Percentiles rank a stretch among this genome's conserved stretches.
These are phyloP conservation scores for Lagenaria siceraria DNA, from an alignment of 306 rosid species.

Conservation along the genomic window DNA sequence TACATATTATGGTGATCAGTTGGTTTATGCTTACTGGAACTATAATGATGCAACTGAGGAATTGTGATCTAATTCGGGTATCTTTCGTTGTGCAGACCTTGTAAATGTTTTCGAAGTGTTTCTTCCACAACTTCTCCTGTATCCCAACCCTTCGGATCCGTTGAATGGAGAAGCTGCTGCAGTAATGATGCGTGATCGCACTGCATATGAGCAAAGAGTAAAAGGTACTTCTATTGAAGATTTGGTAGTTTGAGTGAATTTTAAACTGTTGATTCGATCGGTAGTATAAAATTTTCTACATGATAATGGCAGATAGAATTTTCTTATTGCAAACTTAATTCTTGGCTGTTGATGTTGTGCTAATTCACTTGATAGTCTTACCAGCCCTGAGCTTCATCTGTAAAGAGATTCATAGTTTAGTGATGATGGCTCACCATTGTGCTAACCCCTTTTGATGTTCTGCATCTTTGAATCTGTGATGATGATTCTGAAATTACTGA, in stretches of 20 bases:
- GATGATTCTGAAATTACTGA: background rate
- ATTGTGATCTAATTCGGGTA: conserved; percentile 1
- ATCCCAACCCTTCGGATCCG: conserved; percentile 87
- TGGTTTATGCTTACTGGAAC: background rate
- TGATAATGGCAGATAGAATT: background rate
- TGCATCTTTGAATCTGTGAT: background rate
- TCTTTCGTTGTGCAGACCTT: conserved; percentile 41
- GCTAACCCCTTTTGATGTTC: background rate
- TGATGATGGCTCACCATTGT: background rate
- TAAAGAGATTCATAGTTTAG: background rate
- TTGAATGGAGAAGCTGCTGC: conserved; percentile 86
- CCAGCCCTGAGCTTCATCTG: conserved; percentile 2
- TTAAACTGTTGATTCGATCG: background rate
- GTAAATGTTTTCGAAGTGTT: conserved; percentile 74
- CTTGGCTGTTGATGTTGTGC: background rate
- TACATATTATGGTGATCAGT: background rate
- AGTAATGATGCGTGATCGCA: conserved; percentile 58
- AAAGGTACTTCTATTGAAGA: conserved; percentile 35
- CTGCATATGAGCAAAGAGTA: conserved; percentile 65
- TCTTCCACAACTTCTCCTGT: conserved; percentile 88
- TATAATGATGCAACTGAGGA: conserved; percentile 2
- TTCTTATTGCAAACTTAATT: background rate
- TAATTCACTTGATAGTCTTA: background rate
- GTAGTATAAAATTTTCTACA: background rate
- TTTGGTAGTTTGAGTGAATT: background rate